These are phyloP conservation scores for Wickerhamiella alocasiicola DNA, from an alignment of 805 yeast species.

Conservation along the genomic window DNA sequence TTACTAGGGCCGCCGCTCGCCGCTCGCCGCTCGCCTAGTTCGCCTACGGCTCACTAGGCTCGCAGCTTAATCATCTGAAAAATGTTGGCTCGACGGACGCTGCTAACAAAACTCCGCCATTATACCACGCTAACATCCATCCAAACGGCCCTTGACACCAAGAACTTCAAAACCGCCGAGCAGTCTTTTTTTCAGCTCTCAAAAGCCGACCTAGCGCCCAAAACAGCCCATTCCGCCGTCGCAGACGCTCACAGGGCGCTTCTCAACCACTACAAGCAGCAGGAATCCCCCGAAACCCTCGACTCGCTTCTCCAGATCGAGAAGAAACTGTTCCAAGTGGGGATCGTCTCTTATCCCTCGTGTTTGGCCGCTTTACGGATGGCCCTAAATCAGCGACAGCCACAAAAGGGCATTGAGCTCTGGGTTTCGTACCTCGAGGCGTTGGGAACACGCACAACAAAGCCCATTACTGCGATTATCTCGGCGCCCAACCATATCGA, in stretches of 20 bases:
- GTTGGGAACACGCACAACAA: slow-evolving; percentile 13
- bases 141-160: slow-evolving; percentile 1
- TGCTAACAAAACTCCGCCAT: slow-evolving; percentile 1
- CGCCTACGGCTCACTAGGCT: too few relatives aligned
- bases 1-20: too few relatives aligned
- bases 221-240: not conserved
- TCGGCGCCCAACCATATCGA: slow-evolving; percentile 20
- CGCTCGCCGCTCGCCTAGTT: too few relatives aligned
- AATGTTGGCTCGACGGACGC: slow-evolving; percentile 6
- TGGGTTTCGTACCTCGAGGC: slow-evolving; percentile 27
- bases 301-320: not conserved
- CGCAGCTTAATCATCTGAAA: slow-evolving; percentile 12
- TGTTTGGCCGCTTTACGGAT: slow-evolving; percentile 20
- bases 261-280: not conserved
- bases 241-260: not conserved
- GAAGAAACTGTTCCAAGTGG: slow-evolving; percentile 6
- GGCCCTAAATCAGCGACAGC: slow-evolving; percentile 19
- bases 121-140: slow-evolving; percentile 2
- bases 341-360: slow-evolving; percentile 12
- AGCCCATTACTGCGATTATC: slow-evolving; percentile 14
- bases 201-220: not conserved
- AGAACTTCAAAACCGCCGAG: not conserved
- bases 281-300: not conserved
- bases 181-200: not conserved
- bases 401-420: slow-evolving; percentile 23